Evolutionary conservation across 1,284 basidiomycete species (phyloP), one percentile per base, ranked within the genome.

Genomic region (Volvariella volvacea): DNA sequence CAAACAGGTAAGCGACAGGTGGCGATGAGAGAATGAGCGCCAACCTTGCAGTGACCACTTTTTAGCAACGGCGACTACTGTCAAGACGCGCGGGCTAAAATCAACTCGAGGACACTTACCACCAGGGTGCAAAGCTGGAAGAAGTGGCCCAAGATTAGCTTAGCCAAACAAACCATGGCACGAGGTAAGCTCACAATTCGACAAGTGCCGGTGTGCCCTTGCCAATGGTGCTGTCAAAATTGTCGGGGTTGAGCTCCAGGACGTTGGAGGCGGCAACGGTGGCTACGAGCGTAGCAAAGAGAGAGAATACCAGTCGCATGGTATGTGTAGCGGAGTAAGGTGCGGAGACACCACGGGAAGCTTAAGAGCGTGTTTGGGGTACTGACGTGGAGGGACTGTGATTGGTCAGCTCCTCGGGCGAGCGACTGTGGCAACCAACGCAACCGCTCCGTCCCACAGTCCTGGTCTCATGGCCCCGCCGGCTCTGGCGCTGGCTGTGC

Each of bases 41-140:
- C 48, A 56, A 83, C 86, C 65, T 90, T 90, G 76, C 87, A 90
- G 60, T 90, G 88, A 44, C 88, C 88, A 58, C 87, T 87, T 48
- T 22, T 48, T 21, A 42, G 36, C 20, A 21, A 32, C 34, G 19
- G 34, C 34, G 25, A 12, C 12, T 28, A 43, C 17, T 9, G 19
- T 20, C 21, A 33, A 17, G 30, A 45, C 30, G 45, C 2, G 22
- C 41, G 34, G 28, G 16, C 14, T 25, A 16, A 45, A 3, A 16
- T 16, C 32, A 25, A 36, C 7, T 10, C 16, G 31, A 17, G 70
- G n/a, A n/a, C n/a, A n/a, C 83, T 54, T 69, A 87, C 84, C 83
- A 90, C 87, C 87, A 90, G 3, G 87, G 84, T 17, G 87, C 88
- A 54, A 83, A 90, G 64, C 86, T 89, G 47, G 1, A 40, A 1